Base-by-base conservation (phyloP, 305 asterid species). In the Fraxinus albicans region DNA sequence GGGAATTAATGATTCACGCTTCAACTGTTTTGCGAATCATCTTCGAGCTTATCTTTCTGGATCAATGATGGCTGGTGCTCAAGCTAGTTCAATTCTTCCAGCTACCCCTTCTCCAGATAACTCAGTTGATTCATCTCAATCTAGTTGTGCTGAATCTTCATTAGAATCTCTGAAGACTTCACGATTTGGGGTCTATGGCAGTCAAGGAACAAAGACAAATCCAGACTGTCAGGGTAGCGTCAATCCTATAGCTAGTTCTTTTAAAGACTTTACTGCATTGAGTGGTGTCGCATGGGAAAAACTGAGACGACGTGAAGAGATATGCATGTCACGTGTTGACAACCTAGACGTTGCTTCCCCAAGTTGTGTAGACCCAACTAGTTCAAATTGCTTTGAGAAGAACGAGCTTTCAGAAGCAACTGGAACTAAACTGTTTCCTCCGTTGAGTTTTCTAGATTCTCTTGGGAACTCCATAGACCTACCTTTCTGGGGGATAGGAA, bases 1-100 rank as follows among this genome's bases (percentile, higher is more conserved):
- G 77, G 98, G 99, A 87, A 94, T 96, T 19, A 81, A 90, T 21
- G 95, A 92, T 81, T 93, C 94, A 3, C 94, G 99, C 55, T 92
- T 96, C 44, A 91, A 89, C 88, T 86, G 89, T 90, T 96, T 96
- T 31, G 93, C 91, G n/a, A 89, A 88, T 88, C 92, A 91, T 83
- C 93, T 96, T 79, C 93, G 93, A 79, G 90, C 95, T 70, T 90
- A 93, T 90, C 97, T 96, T 67, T 81, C 93, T 47, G 97, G 93
- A 85, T 89, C 97, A 36, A 78, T 91, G 60, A 73, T 83, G 77
- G 83, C 89, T 60, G 81, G 78, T 80, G 85, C 88, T 73, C 86
- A 85, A 76, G 85, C 86, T 13, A 73, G 79, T 83, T 85, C 86
- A 47, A 21, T 70, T 77, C 65, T 58, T 38, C 81, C 90, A 38